These are phyloP conservation scores for Fusarium pseudograminearum DNA, from an alignment of 2,329 filamentous ascomycete species.

Conservation along the genomic window DNA sequence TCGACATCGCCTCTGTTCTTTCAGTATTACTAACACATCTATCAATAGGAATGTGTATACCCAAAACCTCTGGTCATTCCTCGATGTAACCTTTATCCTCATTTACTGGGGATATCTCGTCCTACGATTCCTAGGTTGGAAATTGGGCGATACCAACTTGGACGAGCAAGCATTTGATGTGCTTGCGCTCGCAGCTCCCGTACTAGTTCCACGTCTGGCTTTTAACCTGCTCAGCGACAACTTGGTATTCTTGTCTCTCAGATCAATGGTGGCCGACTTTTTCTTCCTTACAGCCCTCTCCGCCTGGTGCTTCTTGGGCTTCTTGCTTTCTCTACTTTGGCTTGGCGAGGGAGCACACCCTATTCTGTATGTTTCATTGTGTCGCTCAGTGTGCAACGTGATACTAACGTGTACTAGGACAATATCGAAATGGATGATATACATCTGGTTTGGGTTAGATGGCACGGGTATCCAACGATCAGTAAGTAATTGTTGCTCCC, in stretches of 20 bases:
- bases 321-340: constrained; percentile 83
- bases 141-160: constrained; percentile 58
- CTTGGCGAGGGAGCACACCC: constrained; percentile 74
- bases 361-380: constrained; percentile 61
- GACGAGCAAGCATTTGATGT: constrained; percentile 80
- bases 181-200: constrained; percentile 81
- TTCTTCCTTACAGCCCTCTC: constrained; percentile 80
- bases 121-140: constrained; percentile 74
- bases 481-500: constrained; percentile 50
- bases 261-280: constrained; percentile 89
- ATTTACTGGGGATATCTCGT: constrained; percentile 78
- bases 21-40: constrained; percentile 10
- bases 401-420: constrained; percentile 58
- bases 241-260: constrained; percentile 82
- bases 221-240: constrained; percentile 89
- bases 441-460: constrained; percentile 92
- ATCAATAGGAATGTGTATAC: constrained; percentile 78
- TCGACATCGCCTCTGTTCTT: background rate
- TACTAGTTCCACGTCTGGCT: constrained; percentile 81
- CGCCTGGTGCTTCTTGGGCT: constrained; percentile 86
- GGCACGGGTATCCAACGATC: constrained; percentile 72
- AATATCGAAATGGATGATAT: constrained; percentile 91
- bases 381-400: background rate
- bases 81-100: constrained; percentile 81
- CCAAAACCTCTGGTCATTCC: constrained; percentile 89